Conservation (phyloP, 345 rosid species). For the Stellera chamaejasme region DNA sequence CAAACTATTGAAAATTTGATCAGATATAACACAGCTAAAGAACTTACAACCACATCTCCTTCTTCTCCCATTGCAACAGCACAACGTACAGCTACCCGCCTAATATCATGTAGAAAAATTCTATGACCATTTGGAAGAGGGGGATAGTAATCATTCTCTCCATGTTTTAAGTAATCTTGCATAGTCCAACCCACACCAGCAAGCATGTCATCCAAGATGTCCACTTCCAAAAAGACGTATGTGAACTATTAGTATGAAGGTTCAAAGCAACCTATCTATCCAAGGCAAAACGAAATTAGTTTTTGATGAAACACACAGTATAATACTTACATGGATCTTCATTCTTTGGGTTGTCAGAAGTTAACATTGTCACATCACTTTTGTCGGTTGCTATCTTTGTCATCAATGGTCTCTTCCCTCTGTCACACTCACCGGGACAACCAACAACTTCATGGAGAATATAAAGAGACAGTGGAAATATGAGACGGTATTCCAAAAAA, state of each 20-base stretch:
- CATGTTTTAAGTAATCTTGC: constrained; percentile 87
- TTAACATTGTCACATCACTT: constrained; percentile 90
- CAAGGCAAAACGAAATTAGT: background rate
- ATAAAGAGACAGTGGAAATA: background rate
- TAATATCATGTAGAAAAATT: constrained; percentile 80
- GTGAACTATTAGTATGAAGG: constrained; percentile 4
- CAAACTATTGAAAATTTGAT: background rate
- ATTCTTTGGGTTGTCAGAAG: constrained; percentile 78
- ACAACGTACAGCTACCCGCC: constrained; percentile 89
- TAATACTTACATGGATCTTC: constrained; percentile 79
- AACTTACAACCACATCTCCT: constrained; percentile 95
- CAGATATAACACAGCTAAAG: constrained; percentile 2
- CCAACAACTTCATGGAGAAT: constrained; percentile 53
- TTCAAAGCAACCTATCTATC: background rate
- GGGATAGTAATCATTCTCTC: constrained; percentile 85
- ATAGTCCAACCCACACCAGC: constrained; percentile 90
- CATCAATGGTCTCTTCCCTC: constrained; percentile 85
- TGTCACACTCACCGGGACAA: constrained; percentile 67
- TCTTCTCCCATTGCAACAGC: constrained; percentile 99
- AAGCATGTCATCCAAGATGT: constrained; percentile 91
- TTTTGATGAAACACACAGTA: background rate
- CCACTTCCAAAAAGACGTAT: constrained; percentile 49
- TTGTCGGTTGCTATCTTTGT: constrained; percentile 81
- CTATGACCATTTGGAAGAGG: constrained; percentile 87
- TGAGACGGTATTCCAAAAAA: background rate